Base-by-base conservation (phyloP, 2,329 filamentous ascomycete genomes). In the Aspergillus ruber region DNA sequence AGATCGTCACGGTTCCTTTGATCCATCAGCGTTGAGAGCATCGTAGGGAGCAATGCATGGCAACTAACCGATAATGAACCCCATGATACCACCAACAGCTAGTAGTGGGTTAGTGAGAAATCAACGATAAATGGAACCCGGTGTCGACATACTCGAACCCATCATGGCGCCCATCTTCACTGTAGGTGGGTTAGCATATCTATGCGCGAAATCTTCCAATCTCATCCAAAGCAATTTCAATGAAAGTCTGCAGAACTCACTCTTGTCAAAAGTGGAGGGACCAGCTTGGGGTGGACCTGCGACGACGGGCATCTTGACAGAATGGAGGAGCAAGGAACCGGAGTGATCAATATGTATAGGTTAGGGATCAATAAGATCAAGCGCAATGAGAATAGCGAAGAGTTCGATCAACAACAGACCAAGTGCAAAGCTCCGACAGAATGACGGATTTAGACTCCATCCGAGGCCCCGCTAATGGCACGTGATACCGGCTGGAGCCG, bases 151-250 rank as follows among this genome's bases (percentile, higher is more conserved):
- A 97, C 91, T 94, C 68, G 90, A 88, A 60, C 93, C 93, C 90
- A 97, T 97, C 85, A 98, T 85, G 54, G 87, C 90, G 60, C 93
- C 93, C 90, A 97, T 96, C 78, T 95, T 96, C 70, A 90, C 90
- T 95, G 67, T 60, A 55, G 43, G 48, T 33, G 52, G 23, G 68
- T 74, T 63, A 66, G 61, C 42, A 49, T 35, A n/a, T 21, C 4
- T 21, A 15, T 21, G 18, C 15, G 7, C 13, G 39, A 25, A 43
- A 27, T 43, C 23, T 23, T n/a, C 12, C 23, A n/a, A 9, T 18
- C 21, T 25, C 13, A 15, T 15, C 27, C n/a, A 10, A 13, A 4
- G 13, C n/a, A n/a, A 15, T 27, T 3, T 17, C 17, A 35, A 18
- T 33, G 18, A n/a, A 32, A 17, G 25, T 27, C 13, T 13, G 17